A percentile compares a stretch with the other conserved stretches of the same genome.
Evolutionary conservation across 164 flowering plant genomes (phyloP).

Genomic region (Magnolia changhungtana): DNA sequence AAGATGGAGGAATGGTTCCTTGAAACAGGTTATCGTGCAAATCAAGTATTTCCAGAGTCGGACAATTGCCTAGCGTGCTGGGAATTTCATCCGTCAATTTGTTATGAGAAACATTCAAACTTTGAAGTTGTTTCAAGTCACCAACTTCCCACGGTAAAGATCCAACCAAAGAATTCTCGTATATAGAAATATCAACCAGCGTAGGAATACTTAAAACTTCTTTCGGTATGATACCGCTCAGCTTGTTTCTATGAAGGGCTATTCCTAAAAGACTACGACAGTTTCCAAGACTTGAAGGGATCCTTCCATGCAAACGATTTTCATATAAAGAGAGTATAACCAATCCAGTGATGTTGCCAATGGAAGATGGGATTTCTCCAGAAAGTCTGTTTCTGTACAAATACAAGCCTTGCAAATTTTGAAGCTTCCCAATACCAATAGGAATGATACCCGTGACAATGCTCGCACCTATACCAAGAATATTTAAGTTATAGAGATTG

Average conservation of each 20-base stretch:
- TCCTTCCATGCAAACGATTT: no score
- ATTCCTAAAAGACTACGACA: constrained; percentile 17
- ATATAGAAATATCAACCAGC: constrained; percentile 7
- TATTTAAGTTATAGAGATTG: constrained; percentile 17
- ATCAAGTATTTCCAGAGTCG: constrained; percentile 11
- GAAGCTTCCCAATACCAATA: constrained; percentile 22
- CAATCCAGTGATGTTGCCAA: no score
- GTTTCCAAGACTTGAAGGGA: constrained; percentile 22
- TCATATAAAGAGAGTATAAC: no score
- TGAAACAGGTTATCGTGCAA: constrained; percentile 22
- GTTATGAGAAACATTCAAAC: constrained; percentile 22
- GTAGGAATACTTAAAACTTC: constrained; percentile 19
- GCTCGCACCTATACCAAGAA: constrained; percentile 28
- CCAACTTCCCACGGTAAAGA: constrained; percentile 28
- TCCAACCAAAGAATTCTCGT: constrained; percentile 25
- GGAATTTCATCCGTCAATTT: constrained; percentile 29
- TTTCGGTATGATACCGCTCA: constrained; percentile 26
- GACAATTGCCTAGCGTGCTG: constrained; percentile 16
- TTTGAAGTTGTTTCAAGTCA: constrained; percentile 14
- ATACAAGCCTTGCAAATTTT: constrained; percentile 8
- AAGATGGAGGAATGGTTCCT: constrained; percentile 28
- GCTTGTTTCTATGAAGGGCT: constrained; percentile 19
- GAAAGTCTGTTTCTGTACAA: constrained; percentile 20
- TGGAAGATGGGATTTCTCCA: neutral
- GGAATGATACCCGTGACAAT: constrained; percentile 18